These are phyloP conservation scores for Populus tremula DNA, from an alignment of 345 rosid genomes.

Conservation along the genomic window DNA sequence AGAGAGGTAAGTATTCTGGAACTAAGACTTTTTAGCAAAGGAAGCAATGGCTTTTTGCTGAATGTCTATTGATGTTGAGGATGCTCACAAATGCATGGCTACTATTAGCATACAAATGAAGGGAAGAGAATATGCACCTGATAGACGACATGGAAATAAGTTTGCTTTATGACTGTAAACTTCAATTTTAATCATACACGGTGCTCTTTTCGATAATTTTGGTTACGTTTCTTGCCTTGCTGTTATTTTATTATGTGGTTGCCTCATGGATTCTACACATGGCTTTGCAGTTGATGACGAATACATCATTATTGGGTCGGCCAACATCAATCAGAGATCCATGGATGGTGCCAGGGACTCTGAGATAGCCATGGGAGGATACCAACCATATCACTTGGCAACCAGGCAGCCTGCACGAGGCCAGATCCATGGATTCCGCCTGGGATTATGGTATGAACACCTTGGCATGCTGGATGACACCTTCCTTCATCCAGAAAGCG, in stretches of 20 bases:
- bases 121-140: not conserved
- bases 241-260: not conserved
- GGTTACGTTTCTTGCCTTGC: not conserved
- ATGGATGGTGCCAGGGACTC: slow-evolving; percentile 99
- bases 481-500: slow-evolving; percentile 69
- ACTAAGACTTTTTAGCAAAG: not conserved
- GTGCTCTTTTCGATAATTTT: not conserved
- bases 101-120: not conserved
- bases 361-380: slow-evolving; percentile 98
- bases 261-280: not conserved
- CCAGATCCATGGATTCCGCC: slow-evolving; percentile 92
- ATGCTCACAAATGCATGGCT: not conserved
- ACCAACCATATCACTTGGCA: slow-evolving; percentile 84
- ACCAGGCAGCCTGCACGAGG: slow-evolving; percentile 78
- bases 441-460: slow-evolving; percentile 96
- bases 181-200: not conserved
- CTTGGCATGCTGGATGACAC: slow-evolving; percentile 82
- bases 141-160: not conserved
- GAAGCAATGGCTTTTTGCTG: not conserved
- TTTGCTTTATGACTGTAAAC: not conserved
- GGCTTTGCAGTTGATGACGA: slow-evolving; percentile 83
- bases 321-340: slow-evolving; percentile 96
- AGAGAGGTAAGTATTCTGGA: not conserved
- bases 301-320: slow-evolving; percentile 92
- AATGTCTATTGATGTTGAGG: not conserved